phyloP scores from a whole-genome alignment of 768 basidiomycete species.

The Suillus lakei region DNA sequence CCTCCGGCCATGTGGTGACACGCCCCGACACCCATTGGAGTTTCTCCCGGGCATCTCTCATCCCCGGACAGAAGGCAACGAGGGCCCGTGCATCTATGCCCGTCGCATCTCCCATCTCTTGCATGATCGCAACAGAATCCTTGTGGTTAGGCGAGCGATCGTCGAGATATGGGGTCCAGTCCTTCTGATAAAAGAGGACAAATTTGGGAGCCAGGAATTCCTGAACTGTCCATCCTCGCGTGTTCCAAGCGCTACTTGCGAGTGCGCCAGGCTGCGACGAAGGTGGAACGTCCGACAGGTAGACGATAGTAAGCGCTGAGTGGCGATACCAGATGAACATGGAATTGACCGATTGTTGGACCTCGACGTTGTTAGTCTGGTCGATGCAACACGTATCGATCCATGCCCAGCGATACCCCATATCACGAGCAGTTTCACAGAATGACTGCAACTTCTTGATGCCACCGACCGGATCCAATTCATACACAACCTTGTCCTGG shows the following conservation, averaged over 20 bases:
- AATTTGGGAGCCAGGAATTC: neutral
- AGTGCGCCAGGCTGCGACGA: neutral
- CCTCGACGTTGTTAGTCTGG: neutral
- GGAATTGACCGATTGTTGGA: neutral
- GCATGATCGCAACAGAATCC: neutral
- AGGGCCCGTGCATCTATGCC: neutral
- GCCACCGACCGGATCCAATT: neutral
- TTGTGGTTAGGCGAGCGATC: neutral
- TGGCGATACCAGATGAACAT: neutral
- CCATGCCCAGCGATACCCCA: neutral
- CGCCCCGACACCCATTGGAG: neutral
- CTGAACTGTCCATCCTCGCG: neutral
- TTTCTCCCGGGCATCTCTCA: neutral
- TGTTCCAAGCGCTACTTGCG: neutral
- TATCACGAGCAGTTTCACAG: neutral
- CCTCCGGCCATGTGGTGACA: neutral
- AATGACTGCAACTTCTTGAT: neutral
- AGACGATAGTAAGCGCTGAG: neutral
- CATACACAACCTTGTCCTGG: neutral
- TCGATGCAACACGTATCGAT: neutral
- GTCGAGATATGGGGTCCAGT: neutral
- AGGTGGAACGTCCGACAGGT: neutral
- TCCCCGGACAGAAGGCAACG: neutral
- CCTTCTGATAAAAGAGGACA: neutral
- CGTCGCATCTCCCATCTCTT: neutral